Conservation (phyloP, 306 rosid genomes). For the Cucurbita argyrosperma region DNA sequence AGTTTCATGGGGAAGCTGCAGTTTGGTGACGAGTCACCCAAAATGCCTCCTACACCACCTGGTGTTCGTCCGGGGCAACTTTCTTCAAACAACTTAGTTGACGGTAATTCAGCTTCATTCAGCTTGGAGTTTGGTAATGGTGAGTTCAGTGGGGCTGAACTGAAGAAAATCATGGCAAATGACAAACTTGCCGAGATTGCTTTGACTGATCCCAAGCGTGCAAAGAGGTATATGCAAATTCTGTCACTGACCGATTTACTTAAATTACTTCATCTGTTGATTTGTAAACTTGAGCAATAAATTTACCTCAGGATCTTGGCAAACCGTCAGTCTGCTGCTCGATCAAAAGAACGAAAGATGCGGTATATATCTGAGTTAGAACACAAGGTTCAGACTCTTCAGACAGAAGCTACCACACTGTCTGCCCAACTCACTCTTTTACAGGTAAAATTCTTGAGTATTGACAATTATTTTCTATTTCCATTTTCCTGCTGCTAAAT, state of each 20-base stretch:
- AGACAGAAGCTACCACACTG: slow-evolving; percentile 85
- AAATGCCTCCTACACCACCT: slow-evolving; percentile 56
- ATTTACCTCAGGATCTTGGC: slow-evolving; percentile 59
- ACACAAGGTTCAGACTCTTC: slow-evolving; percentile 92
- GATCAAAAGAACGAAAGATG: slow-evolving; percentile 89
- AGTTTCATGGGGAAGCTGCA: slow-evolving; percentile 76
- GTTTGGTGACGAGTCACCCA: slow-evolving; percentile 55
- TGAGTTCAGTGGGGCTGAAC: slow-evolving; percentile 82
- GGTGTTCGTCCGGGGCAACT: slow-evolving; percentile 36
- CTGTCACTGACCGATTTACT: background rate
- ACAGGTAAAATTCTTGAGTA: slow-evolving; percentile 38
- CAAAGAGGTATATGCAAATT: slow-evolving; percentile 41
- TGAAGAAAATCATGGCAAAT: slow-evolving; percentile 94
- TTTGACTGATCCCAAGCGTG: slow-evolving; percentile 77
- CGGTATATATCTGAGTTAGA: slow-evolving; percentile 84
- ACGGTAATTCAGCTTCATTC: slow-evolving; percentile 45
- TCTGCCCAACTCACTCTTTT: slow-evolving; percentile 81
- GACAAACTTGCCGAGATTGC: slow-evolving; percentile 93
- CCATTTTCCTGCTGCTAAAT: background rate
- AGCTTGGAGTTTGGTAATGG: slow-evolving; percentile 92
- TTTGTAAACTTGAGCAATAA: background rate
- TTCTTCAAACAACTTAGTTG: slow-evolving; percentile 39
- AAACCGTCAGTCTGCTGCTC: slow-evolving; percentile 90
- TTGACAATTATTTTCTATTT: background rate
- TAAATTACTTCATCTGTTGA: background rate